Base-by-base conservation (phyloP, 495 filamentous ascomycete genomes). In the Aspergillus egyptiacus region DNA sequence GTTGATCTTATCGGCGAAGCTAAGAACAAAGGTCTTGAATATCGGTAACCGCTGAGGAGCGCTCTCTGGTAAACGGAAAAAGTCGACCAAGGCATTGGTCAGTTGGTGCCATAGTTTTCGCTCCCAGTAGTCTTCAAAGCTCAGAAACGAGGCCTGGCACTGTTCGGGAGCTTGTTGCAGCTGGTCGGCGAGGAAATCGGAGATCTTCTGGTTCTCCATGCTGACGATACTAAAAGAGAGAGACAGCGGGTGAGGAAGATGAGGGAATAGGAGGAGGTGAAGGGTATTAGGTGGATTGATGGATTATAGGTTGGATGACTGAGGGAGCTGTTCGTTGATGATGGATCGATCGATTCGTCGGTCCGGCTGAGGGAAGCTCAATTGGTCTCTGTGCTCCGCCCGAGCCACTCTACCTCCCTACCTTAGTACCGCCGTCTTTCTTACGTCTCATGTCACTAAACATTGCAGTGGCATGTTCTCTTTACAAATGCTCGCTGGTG, bases 41-140 rank as follows among this genome's bases (percentile, higher is more conserved):
- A 97, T 80, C 41, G 82, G 74, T 72, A 97, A 79, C 58, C 93
- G 82, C 68, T 95, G 89, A 33, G 81, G 76, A 32, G 79, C 84
- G 68, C 89, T 96, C 62, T 84, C 82, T 41, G 82, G 77, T 63
- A 84, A 65, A 51, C 84, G 81, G 77, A 96, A 98, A 75, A 90
- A 96, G 48, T 93, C 81, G 52, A 97, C 75, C 46, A 97, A 76
- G 25, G 81, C 68, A 58, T 93, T 86, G 27, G 93, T 99, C 40
- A 99, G 89, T 69, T 99, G 90, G 70, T 99, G 94, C 93, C 93
- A 99, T 71, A 99, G 79, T 72, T 95, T 94, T 52, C 93, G 86
- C 74, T 99, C 93, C 94, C 93, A 97, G 67, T 79, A 87, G 65
- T 96, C 89, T 79, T 99, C 93, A 54, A 97, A 95, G 51, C 83